Evolutionary conservation across 164 flowering plant species (phyloP), one percentile per base, ranked within the genome.

Genomic region (Echeveria elegans): DNA sequence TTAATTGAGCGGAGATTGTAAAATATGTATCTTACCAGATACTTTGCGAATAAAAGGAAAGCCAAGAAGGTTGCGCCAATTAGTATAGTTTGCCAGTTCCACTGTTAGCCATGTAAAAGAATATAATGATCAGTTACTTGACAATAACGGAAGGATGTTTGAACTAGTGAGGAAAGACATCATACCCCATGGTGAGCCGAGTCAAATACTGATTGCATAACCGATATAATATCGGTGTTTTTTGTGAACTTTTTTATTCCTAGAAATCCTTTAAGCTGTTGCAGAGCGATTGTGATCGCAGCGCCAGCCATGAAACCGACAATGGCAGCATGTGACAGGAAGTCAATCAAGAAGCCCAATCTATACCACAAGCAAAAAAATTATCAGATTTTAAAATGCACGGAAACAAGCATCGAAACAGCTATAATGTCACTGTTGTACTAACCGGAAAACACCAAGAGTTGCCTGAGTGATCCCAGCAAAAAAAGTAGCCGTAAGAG

Each of bases 241-340:
- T 83, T 90, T 2, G 98, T 94, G 52, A 94, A 90, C 0, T 78
- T 73, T 28, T 71, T 70, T 37, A 94, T 88, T 26, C 98, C 98
- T 36, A 94, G 89, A 65, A 94, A 86, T 21, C 97, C 96, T 72
- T 94, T 94, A 15, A 94, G 92, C 76, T 94, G 98, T 71, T 94
- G 98, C 34, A 94, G 90, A 23, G 95, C 81, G 71, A 94, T 94
- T 18, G 97, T 90, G 53, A 91, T 80, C 59, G 98, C 98, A 66
- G 97, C 97, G 63, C 98, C 98, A 41, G 79, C 97, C 98, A 91
- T 90, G 70, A 94, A 93, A 62, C 97, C 98, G 59, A 93, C 98
- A 62, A 93, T 73, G 14, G 98, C 96, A 73, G 98, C 97, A 77
- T 93, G 98, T 23, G 98, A 90, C 63, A 90, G 79, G 76, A 93